These are phyloP conservation scores for Botrytis aclada DNA, from an alignment of 2,329 filamentous ascomycete genomes.

Conservation along the genomic window DNA sequence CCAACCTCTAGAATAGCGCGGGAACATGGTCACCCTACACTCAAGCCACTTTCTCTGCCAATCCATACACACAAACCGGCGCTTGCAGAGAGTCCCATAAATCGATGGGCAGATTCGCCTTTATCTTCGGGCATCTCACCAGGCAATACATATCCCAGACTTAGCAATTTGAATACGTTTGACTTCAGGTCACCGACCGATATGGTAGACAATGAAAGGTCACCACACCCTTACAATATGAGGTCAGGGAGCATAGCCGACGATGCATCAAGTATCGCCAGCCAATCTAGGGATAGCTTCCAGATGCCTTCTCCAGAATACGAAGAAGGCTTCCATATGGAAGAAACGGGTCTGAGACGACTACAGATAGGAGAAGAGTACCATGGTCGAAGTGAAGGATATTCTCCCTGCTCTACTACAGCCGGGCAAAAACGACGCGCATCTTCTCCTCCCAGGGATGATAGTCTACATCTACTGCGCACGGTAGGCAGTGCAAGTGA, in stretches of 20 bases:
- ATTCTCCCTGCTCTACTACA: constrained; percentile 35
- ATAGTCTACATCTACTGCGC: constrained; percentile 37
- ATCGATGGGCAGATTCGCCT: constrained; percentile 36
- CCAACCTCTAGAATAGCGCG: constrained; percentile 36
- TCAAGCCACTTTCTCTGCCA: constrained; percentile 40
- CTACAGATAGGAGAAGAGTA: constrained; percentile 52
- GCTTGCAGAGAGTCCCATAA: constrained; percentile 34
- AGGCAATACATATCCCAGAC: constrained; percentile 29
- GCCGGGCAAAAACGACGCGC: constrained; percentile 62
- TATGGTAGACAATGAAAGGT: constrained; percentile 34
- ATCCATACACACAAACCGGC: constrained; percentile 33
- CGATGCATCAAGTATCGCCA: constrained; percentile 48
- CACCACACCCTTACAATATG: constrained; percentile 36
- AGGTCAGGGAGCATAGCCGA: constrained; percentile 47
- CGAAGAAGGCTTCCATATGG: constrained; percentile 48
- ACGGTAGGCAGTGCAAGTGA: constrained; percentile 38
- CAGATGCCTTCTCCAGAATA: constrained; percentile 45
- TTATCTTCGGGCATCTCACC: constrained; percentile 35
- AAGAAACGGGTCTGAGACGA: constrained; percentile 50
- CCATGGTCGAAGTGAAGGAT: constrained; percentile 36
- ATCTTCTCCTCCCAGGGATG: constrained; percentile 57
- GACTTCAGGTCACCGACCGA: constrained; percentile 37
- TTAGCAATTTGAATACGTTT: constrained; percentile 28
- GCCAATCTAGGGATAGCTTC: constrained; percentile 57
- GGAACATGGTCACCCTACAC: constrained; percentile 33